These are phyloP conservation scores for Hanseniaspora gamundiae DNA, from an alignment of 1,139 yeast species.

Conservation along the genomic window DNA sequence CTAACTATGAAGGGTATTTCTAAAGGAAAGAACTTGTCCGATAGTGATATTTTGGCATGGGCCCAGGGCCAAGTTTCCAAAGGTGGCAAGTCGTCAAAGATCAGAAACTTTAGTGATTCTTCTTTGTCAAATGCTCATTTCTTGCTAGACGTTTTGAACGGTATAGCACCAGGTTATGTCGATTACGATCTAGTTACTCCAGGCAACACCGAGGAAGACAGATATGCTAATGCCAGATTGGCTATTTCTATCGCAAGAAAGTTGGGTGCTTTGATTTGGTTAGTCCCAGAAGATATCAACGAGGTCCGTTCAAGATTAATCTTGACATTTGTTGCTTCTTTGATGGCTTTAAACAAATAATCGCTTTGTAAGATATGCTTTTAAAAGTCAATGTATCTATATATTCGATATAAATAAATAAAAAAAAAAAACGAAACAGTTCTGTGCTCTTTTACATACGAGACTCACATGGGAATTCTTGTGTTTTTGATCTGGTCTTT, in stretches of 20 bases:
- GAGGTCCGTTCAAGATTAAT: conserved; percentile 92
- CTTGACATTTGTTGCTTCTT: conserved; percentile 86
- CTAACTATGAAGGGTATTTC: conserved; percentile 68
- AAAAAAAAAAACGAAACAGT: not conserved
- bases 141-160: conserved; percentile 81
- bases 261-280: conserved; percentile 94
- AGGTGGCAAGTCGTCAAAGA: conserved; percentile 62
- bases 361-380: too few relatives aligned
- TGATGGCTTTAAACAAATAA: conserved; percentile 51
- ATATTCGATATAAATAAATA: not conserved
- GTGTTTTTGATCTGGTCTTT: conserved; percentile 60
- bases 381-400: not conserved
- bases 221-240: conserved; percentile 86
- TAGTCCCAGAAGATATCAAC: conserved; percentile 97
- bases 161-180: conserved; percentile 93
- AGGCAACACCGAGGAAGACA: conserved; percentile 71
- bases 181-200: conserved; percentile 83
- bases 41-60: conserved; percentile 84
- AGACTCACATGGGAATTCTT: conserved; percentile 20
- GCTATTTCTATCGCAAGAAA: conserved; percentile 98
- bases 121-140: conserved; percentile 66
- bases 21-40: conserved; percentile 64
- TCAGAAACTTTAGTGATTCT: conserved; percentile 79
- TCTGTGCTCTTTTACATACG: not conserved
- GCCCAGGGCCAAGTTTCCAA: conserved; percentile 74